Base-by-base conservation (phyloP, 148 eudicot species). In the Diospyros kaki region DNA sequence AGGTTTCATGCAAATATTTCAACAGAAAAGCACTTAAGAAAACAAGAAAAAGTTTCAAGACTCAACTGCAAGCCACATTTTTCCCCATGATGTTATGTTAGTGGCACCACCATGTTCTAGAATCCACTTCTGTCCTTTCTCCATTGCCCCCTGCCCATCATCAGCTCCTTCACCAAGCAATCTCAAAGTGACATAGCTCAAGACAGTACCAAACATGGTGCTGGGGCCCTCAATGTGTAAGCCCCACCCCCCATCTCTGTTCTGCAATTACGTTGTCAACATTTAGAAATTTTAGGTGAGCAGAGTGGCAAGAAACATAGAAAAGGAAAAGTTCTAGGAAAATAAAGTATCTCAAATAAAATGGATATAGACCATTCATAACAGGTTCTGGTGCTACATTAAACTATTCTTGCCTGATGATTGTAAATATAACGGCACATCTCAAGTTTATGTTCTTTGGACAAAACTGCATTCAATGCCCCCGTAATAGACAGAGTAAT, bases 191-290 rank as follows among this genome's bases (percentile, higher is more conserved):
- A 95, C 90, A 83, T 95, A 95, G 56, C 84, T 89, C 88, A 95
- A 80, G 68, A 73, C 92, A 75, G 90, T 88, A 78, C 99, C 99
- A 85, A 95, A 95, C 99, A 95, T 95, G 77, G 97, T 92, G 78
- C 97, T 93, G 43, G 84, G 93, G 17, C 99, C 97, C 80, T 95
- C 99, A 80, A 93, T 95, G 82, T 95, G 99, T 82, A 95, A 83
- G 62, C 98, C 99, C 99, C 99, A 95, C 6, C 99, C 99, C 81
- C 99, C 99, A 89, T 95, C 99, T 76, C 66, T 76, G 84, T 93
- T 95, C 99, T 95, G 91, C 74, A 76, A 70, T 67, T 69, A 65
- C 58, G 66, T 40, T 12, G 5, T 28, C 28, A 17, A 51, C 42
- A 51, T 51, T 18, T 59, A 46, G 62, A 59, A 59, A 54, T 15